phyloP scores from a whole-genome alignment of 352 stramenopile genomes.

The Globisporangium uncinulatum region DNA sequence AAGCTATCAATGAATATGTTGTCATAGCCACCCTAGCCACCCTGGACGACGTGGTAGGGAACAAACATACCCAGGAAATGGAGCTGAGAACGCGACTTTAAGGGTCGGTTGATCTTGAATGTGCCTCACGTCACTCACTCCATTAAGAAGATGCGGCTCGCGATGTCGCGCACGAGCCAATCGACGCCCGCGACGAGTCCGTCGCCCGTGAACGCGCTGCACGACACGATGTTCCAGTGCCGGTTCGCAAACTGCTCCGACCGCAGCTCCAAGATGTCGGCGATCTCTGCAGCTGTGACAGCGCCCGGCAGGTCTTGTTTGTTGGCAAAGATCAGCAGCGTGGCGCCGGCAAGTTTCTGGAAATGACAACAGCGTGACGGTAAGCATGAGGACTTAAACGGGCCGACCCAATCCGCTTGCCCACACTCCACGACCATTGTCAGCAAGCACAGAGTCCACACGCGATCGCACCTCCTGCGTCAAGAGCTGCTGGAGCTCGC shows the following conservation, averaged over 20 bases:
- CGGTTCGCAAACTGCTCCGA: constrained; percentile 79
- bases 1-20: too few species aligned
- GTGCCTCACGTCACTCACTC: not conserved
- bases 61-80: too few species aligned
- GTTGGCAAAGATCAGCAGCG: constrained; percentile 99
- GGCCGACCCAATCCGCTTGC: not conserved
- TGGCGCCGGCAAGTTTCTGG: constrained; percentile 96
- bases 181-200: constrained; percentile 96
- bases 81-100: too few species aligned
- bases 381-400: not conserved
- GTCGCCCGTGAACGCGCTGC: constrained; percentile 94
- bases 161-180: constrained; percentile 97
- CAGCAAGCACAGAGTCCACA: not conserved
- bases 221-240: constrained; percentile 92
- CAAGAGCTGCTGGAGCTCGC: constrained; percentile 86
- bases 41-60: too few species aligned
- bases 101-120: too few species aligned
- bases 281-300: constrained; percentile 52
- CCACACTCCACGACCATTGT: too few species aligned
- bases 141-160: constrained; percentile 92
- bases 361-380: not conserved
- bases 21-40: too few species aligned
- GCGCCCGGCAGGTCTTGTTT: constrained; percentile 91
- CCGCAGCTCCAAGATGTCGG: constrained; percentile 77
- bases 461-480: constrained; percentile 66